Evolutionary conservation across 176 grass and related monocot species (phyloP).

Genomic region (Pharus latifolius): DNA sequence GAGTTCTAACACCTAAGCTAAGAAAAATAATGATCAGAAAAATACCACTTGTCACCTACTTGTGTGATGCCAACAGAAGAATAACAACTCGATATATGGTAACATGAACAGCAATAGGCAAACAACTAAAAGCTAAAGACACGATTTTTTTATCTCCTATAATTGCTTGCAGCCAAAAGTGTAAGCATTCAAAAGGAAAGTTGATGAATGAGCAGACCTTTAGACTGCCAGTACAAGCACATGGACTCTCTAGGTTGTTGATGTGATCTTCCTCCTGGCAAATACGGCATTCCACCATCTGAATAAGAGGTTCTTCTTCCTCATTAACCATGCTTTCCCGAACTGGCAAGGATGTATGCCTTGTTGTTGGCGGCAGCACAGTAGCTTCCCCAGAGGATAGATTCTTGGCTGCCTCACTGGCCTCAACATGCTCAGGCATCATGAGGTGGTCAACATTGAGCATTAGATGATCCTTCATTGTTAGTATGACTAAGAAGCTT

Average conservation of each 20-base stretch:
- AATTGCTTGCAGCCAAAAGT: neutral
- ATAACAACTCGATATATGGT: too few relatives aligned
- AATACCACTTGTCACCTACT: too few relatives aligned
- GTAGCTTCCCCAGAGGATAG: constrained; percentile 16
- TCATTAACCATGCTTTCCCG: constrained; percentile 34
- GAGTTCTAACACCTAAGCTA: too few relatives aligned
- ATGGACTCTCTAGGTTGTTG: constrained; percentile 75
- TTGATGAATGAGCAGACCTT: constrained; percentile 42
- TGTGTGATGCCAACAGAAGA: too few relatives aligned
- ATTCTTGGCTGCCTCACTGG: constrained; percentile 15
- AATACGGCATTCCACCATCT: constrained; percentile 73
- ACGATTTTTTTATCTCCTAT: too few relatives aligned
- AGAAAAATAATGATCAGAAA: too few relatives aligned
- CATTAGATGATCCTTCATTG: constrained; percentile 47
- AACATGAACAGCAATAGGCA: too few relatives aligned
- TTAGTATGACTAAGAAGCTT: constrained; percentile 16
- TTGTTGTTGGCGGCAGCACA: neutral
- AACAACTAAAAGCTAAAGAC: too few relatives aligned
- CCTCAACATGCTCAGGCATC: constrained; percentile 7
- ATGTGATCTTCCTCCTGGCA: constrained; percentile 78
- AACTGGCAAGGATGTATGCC: constrained; percentile 16
- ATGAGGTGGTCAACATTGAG: constrained; percentile 41
- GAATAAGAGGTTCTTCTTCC: constrained; percentile 71
- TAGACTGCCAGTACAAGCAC: constrained; percentile 69
- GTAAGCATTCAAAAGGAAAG: neutral